A percentile compares a stretch with the other conserved stretches of the same genome.
Conservation (phyloP, 768 basidiomycete species). For the Omphalotus guepiniiformis region DNA sequence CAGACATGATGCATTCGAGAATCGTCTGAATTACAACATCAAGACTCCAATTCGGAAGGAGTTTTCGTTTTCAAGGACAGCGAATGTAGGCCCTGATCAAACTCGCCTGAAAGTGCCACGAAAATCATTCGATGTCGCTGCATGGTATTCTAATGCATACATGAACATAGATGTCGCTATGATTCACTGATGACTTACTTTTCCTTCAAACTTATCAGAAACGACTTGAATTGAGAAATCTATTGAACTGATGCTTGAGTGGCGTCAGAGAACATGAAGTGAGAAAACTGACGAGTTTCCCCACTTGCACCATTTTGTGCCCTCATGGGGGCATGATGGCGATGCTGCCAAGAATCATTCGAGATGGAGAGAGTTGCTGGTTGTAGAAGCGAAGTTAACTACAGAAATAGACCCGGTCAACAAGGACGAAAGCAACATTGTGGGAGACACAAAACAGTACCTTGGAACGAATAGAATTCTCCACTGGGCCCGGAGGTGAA, state of each 20-base stretch:
- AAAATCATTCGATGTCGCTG: constrained; percentile 82
- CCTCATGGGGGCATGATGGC: constrained; percentile 81
- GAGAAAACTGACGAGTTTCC: constrained; percentile 72
- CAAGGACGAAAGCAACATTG: constrained; percentile 5
- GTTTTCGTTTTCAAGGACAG: constrained; percentile 75
- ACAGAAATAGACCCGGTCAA: constrained; percentile 15
- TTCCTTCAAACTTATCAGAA: constrained; percentile 68
- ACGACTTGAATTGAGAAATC: constrained; percentile 78
- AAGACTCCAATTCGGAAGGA: constrained; percentile 42
- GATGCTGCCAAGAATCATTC: constrained; percentile 84
- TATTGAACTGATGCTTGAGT: constrained; percentile 23
- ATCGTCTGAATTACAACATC: too few species aligned
- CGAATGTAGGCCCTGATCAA: constrained; percentile 70
- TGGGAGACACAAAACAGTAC: too few species aligned
- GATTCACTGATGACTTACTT: constrained; percentile 40
- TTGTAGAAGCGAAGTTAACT: constrained; percentile 61
- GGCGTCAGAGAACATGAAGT: constrained; percentile 12
- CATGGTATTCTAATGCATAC: constrained; percentile 53
- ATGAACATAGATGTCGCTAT: constrained; percentile 11
- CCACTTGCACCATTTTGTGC: constrained; percentile 60
- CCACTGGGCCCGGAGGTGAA: constrained; percentile 43
- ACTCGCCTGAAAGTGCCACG: constrained; percentile 64
- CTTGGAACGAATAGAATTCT: constrained; percentile 59
- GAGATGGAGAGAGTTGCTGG: constrained; percentile 63
- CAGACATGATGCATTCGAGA: too few species aligned